Conservation (phyloP, 2,329 filamentous ascomycete genomes). For the Seiridium unicorne region DNA sequence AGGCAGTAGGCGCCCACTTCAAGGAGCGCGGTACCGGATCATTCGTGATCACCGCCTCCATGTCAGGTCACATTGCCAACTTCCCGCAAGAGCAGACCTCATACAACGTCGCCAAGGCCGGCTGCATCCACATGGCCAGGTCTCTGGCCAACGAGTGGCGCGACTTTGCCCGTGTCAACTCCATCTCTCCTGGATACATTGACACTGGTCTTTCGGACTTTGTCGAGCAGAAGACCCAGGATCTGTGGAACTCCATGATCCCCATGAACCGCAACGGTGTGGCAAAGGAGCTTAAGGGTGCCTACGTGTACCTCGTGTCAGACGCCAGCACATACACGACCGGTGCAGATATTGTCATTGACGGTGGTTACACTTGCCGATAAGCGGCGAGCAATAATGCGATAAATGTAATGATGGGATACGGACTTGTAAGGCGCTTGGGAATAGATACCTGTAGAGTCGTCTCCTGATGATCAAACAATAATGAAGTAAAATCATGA, state of each 20-base stretch:
- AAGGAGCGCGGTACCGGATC: conserved; percentile 58
- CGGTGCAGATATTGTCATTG: conserved; percentile 48
- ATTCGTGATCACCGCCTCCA: conserved; percentile 64
- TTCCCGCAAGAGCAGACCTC: conserved; percentile 62
- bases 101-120: conserved; percentile 60
- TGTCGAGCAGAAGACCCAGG: conserved; percentile 30
- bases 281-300: conserved; percentile 67
- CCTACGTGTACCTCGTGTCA: conserved; percentile 65
- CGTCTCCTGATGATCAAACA: too few species aligned
- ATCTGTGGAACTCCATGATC: conserved; percentile 30
- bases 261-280: conserved; percentile 54
- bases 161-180: conserved; percentile 60
- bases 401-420: neutral
- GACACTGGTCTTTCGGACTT: conserved; percentile 39
- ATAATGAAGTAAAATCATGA: too few species aligned
- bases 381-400: conserved; percentile 12
- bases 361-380: conserved; percentile 42
- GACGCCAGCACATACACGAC: conserved; percentile 67
- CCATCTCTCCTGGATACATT: conserved; percentile 62
- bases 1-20: conserved; percentile 58
- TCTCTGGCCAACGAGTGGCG: conserved; percentile 60
- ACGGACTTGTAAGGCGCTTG: neutral
- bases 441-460: too few species aligned
- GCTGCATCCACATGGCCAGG: conserved; percentile 38
- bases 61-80: conserved; percentile 66